phyloP scores from a whole-genome alignment of 352 stramenopile genomes.

The Thalassiosira livingstoniorum region DNA sequence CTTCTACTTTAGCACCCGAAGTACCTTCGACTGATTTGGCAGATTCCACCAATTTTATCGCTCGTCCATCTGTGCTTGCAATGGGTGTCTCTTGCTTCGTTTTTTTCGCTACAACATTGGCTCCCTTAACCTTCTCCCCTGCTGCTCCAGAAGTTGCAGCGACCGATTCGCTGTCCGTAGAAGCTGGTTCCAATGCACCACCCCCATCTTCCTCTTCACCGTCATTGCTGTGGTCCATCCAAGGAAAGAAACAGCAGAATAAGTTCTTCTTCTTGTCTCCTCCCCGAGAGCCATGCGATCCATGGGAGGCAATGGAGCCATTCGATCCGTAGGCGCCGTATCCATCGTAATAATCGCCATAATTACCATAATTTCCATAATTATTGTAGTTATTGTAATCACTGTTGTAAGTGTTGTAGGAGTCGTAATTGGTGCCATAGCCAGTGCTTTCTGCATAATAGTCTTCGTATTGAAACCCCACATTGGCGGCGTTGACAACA shows the following conservation, averaged over 20 bases:
- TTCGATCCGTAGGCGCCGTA: neutral
- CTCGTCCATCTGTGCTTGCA: neutral
- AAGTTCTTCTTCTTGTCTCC: constrained; percentile 30
- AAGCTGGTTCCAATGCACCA: neutral
- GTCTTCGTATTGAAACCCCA: constrained; percentile 65
- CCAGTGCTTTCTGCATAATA: too few relatives aligned
- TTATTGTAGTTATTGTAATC: constrained; percentile 17
- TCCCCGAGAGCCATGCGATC: neutral
- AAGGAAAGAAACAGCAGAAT: constrained; percentile 61
- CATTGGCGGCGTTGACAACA: too few relatives aligned
- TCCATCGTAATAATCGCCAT: neutral
- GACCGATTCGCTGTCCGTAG: too few relatives aligned
- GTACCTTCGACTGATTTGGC: too few relatives aligned
- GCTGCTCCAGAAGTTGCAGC: neutral
- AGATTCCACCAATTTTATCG: neutral
- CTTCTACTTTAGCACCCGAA: too few relatives aligned
- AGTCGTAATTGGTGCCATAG: constrained; percentile 53
- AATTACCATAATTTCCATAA: neutral
- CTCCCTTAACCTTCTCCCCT: neutral
- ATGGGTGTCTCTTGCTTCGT: neutral
- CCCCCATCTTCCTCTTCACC: neutral
- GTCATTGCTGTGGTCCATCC: constrained; percentile 10
- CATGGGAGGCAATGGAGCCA: neutral
- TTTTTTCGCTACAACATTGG: neutral
- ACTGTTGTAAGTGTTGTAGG: constrained; percentile 38